Evolutionary conservation across 805 yeast genomes (phyloP).

Genomic region (Kuraishia cidri): DNA sequence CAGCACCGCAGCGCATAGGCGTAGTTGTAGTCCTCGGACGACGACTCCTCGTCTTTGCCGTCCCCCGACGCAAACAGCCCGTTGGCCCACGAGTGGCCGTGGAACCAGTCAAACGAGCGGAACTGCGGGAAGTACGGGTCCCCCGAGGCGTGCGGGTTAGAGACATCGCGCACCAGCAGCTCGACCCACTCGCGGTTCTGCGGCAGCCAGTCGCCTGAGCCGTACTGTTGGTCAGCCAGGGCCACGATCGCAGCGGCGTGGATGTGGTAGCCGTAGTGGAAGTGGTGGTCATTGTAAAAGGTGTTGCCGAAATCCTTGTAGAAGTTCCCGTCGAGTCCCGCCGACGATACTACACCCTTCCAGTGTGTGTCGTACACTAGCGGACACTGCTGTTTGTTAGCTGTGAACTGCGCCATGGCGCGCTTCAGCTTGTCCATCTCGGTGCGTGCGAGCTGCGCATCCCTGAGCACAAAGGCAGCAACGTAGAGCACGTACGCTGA

Average conservation of each 20-base stretch:
- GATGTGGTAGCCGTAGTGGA: conserved; percentile 69
- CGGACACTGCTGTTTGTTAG: conserved; percentile 60
- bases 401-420: conserved; percentile 60
- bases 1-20: conserved; percentile 53
- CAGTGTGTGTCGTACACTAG: conserved; percentile 68
- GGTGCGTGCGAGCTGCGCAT: conserved; percentile 36
- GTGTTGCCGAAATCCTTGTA: conserved; percentile 67
- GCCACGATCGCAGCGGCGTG: conserved; percentile 61
- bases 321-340: conserved; percentile 38
- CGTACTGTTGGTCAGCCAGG: conserved; percentile 35
- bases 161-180: conserved; percentile 49
- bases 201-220: conserved; percentile 5
- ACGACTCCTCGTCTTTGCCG: conserved; percentile 67
- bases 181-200: conserved; percentile 29
- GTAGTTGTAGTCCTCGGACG: conserved; percentile 63
- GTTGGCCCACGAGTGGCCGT: conserved; percentile 71
- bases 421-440: conserved; percentile 48
- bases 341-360: conserved; percentile 68
- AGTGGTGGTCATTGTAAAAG: conserved; percentile 68
- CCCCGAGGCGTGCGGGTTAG: conserved; percentile 35
- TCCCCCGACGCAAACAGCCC: conserved; percentile 64
- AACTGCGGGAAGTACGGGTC: conserved; percentile 53
- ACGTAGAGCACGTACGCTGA: conserved; percentile 78
- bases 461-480: conserved; percentile 53
- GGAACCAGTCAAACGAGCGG: conserved; percentile 63